Percentiles rank a stretch among this genome's conserved stretches.
phyloP scores from a whole-genome alignment of 495 filamentous ascomycete species.

The Hypoxylon rickii region DNA sequence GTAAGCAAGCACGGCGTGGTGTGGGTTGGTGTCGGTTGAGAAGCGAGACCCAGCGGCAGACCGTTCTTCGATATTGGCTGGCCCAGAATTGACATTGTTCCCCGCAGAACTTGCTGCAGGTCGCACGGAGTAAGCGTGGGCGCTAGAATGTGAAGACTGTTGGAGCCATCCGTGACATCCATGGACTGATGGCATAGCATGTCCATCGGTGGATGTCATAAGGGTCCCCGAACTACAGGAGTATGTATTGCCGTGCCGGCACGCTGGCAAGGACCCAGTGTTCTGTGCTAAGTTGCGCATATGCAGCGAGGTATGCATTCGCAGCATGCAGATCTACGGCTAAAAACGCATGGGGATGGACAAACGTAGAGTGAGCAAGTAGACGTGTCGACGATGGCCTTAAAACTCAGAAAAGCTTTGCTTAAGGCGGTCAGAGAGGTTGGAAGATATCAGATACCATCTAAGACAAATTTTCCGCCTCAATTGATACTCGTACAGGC shows the following conservation, averaged over 20 bases:
- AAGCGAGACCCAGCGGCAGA: conserved; percentile 48
- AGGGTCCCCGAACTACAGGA: conserved; percentile 22
- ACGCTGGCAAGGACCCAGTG: conserved; percentile 27
- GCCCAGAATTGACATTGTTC: conserved; percentile 24
- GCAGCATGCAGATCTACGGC: conserved; percentile 28
- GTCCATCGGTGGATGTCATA: background rate
- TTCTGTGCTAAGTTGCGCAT: conserved; percentile 37
- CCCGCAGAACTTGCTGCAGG: conserved; percentile 36
- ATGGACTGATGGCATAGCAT: background rate
- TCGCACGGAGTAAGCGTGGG: conserved; percentile 36
- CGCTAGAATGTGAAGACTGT: conserved; percentile 26
- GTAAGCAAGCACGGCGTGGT: conserved; percentile 21
- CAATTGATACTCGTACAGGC: too few species aligned
- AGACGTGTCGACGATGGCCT: too few species aligned
- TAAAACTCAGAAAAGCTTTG: conserved; percentile 5
- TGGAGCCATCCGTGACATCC: conserved; percentile 8
- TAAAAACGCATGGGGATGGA: background rate
- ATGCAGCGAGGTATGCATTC: conserved; percentile 9
- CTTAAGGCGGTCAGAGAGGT: conserved; percentile 10
- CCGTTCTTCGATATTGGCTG: conserved; percentile 55
- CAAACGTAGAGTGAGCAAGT: background rate
- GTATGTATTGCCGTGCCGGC: conserved; percentile 34
- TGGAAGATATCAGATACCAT: background rate
- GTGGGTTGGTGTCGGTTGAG: conserved; percentile 36
- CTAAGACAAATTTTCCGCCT: too few species aligned